Conservation (phyloP, 768 basidiomycete species). For the Phaeolepiota aurea region DNA sequence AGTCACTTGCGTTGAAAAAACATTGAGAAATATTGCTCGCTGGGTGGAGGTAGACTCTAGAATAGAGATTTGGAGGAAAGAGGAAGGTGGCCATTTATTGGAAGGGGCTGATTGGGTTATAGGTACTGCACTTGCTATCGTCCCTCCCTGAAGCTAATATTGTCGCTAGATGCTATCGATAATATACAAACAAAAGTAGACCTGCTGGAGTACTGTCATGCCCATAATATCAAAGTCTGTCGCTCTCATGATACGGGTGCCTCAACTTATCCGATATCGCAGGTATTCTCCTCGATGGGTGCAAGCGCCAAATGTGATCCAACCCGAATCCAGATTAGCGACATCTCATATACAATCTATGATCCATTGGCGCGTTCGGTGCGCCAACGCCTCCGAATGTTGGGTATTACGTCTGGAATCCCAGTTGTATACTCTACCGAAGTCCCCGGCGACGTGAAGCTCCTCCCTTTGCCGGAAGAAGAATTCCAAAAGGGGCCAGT, state of each 20-base stretch:
- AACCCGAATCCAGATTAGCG: slow-evolving; percentile 89
- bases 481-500: slow-evolving; percentile 88
- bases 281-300: slow-evolving; percentile 97
- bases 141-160: background rate
- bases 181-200: slow-evolving; percentile 97
- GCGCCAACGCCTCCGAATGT: slow-evolving; percentile 60
- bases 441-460: slow-evolving; percentile 78
- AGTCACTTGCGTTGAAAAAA: slow-evolving; percentile 66
- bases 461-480: slow-evolving; percentile 86
- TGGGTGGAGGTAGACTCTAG: slow-evolving; percentile 84
- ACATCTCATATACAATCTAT: slow-evolving; percentile 87
- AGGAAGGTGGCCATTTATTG: slow-evolving; percentile 63
- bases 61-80: slow-evolving; percentile 82
- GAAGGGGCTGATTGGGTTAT: slow-evolving; percentile 93
- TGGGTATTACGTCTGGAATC: slow-evolving; percentile 57
- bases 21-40: slow-evolving; percentile 65
- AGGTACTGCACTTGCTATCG: slow-evolving; percentile 36
- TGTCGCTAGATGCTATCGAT: slow-evolving; percentile 78
- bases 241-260: background rate
- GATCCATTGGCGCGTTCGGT: slow-evolving; percentile 93
- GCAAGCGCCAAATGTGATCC: slow-evolving; percentile 93
- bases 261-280: too few species aligned
- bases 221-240: slow-evolving; percentile 65
- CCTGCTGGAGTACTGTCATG: slow-evolving; percentile 81
- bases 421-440: slow-evolving; percentile 96